Conservation (phyloP, 176 grass and related monocot species). For the Cocos nucifera region DNA sequence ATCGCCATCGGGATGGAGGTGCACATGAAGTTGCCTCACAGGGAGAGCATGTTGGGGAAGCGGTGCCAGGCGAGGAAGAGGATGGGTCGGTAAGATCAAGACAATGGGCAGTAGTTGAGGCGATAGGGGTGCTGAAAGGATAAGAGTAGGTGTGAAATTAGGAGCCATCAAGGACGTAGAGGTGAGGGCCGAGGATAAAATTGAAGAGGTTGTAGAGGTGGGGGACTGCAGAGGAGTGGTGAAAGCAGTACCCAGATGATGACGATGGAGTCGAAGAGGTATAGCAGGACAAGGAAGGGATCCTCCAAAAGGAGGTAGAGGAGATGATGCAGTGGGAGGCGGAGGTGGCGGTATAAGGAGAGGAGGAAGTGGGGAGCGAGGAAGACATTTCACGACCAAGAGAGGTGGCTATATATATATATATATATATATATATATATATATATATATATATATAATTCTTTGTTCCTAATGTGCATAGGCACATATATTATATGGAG, state of each 20-base stretch:
- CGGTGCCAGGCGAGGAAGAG: constrained; percentile 45
- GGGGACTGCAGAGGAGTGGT: constrained; percentile 53
- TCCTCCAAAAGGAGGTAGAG: constrained; percentile 72
- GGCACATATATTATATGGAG: no score
- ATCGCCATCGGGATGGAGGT: constrained; percentile 1
- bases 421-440: no score
- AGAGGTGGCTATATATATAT: no score
- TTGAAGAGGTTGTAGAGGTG: constrained; percentile 60
- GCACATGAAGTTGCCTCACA: constrained; percentile 66
- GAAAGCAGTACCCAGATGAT: constrained; percentile 47
- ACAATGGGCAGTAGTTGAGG: constrained; percentile 44
- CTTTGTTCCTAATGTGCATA: no score
- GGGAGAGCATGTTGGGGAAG: constrained; percentile 50
- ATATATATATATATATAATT: no score
- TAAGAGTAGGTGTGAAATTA: constrained; percentile 74
- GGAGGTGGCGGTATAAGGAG: constrained; percentile 63
- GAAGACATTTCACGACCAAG: no score
- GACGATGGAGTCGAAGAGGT: constrained; percentile 59
- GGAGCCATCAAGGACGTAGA: constrained; percentile 74
- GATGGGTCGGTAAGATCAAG: constrained; percentile 35
- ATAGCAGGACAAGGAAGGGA: constrained; percentile 50
- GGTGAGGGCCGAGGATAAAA: constrained; percentile 42
- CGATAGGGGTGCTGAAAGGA: constrained; percentile 49
- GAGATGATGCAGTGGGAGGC: constrained; percentile 49
- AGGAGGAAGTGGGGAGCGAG: no score